Percentiles rank a stretch among this genome's conserved stretches.
These are phyloP conservation scores for Chalara sp. DNA, from an alignment of 2,329 filamentous ascomycete species.

Conservation along the genomic window DNA sequence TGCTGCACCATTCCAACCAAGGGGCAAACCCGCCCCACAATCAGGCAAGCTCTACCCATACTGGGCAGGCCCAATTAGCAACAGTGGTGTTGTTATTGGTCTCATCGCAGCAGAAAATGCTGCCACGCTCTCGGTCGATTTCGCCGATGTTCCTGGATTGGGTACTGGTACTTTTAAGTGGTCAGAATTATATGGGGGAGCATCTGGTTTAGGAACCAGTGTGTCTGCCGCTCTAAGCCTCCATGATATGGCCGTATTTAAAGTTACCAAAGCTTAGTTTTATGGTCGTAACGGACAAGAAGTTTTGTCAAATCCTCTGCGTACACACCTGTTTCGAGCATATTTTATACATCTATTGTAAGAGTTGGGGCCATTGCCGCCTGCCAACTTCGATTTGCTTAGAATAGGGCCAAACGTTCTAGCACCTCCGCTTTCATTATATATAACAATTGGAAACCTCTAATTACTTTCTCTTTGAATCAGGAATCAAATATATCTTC, in stretches of 20 bases:
- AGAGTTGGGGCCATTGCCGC: no score
- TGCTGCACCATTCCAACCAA: constrained; percentile 28
- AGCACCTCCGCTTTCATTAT: no score
- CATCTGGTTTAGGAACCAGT: constrained; percentile 15
- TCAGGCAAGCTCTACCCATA: constrained; percentile 35
- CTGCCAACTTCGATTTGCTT: no score
- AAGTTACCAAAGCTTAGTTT: constrained; percentile 23
- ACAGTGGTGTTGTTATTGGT: constrained; percentile 30
- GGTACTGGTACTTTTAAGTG: constrained; percentile 34
- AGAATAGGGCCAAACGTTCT: no score
- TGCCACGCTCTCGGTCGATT: constrained; percentile 37
- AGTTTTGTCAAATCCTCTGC: no score
- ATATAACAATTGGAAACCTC: no score
- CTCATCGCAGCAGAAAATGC: constrained; percentile 33
- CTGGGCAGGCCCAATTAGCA: constrained; percentile 33
- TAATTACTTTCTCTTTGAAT: no score
- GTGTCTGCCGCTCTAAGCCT: constrained; percentile 1
- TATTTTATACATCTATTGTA: no score
- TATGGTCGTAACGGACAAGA: no score
- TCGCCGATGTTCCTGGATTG: constrained; percentile 35
- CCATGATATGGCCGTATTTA: constrained; percentile 10
- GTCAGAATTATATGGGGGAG: constrained; percentile 26
- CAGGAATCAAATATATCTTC: no score
- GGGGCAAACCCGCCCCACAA: constrained; percentile 31
- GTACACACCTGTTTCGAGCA: no score